These are phyloP conservation scores for Clavaria fumosa DNA, from an alignment of 768 basidiomycete species.

Conservation along the genomic window DNA sequence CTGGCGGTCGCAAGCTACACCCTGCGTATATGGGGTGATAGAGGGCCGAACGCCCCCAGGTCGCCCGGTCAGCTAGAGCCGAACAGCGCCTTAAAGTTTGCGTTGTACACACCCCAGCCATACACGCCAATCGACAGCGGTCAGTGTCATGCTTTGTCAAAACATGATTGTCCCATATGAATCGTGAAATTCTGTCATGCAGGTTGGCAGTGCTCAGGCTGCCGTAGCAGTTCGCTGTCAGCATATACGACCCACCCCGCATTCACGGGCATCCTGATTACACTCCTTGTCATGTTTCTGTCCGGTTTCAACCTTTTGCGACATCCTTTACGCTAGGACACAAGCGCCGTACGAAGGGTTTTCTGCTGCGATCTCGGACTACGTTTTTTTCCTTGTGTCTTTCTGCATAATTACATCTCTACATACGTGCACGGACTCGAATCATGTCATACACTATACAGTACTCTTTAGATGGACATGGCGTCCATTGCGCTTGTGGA, in stretches of 20 bases:
- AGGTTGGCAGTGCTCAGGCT: slow-evolving; percentile 46
- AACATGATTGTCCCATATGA: not conserved
- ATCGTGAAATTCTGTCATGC: not conserved
- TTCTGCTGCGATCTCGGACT: too few species aligned
- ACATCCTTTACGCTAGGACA: slow-evolving; percentile 6
- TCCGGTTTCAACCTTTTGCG: slow-evolving; percentile 50
- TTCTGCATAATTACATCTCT: too few species aligned
- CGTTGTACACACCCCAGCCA: slow-evolving; percentile 62
- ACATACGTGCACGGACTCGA: too few species aligned
- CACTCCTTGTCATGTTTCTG: slow-evolving; percentile 46
- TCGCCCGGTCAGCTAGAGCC: slow-evolving; percentile 51
- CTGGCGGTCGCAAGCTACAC: slow-evolving; percentile 68
- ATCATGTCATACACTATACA: too few species aligned
- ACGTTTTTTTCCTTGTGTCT: too few species aligned
- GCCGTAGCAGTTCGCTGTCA: slow-evolving; percentile 24
- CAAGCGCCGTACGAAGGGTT: too few species aligned
- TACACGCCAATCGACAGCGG: slow-evolving; percentile 53
- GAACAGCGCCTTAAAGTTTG: slow-evolving; percentile 61
- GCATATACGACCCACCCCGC: slow-evolving; percentile 32
- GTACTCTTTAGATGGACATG: too few species aligned
- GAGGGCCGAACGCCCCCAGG: slow-evolving; percentile 48
- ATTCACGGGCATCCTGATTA: slow-evolving; percentile 36
- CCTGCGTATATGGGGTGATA: slow-evolving; percentile 66
- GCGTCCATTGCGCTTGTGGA: too few species aligned
- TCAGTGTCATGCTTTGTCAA: slow-evolving; percentile 13